Evolutionary conservation across 352 stramenopile genomes (phyloP).

Genomic region (Thalassiosira livingstoniorum): DNA sequence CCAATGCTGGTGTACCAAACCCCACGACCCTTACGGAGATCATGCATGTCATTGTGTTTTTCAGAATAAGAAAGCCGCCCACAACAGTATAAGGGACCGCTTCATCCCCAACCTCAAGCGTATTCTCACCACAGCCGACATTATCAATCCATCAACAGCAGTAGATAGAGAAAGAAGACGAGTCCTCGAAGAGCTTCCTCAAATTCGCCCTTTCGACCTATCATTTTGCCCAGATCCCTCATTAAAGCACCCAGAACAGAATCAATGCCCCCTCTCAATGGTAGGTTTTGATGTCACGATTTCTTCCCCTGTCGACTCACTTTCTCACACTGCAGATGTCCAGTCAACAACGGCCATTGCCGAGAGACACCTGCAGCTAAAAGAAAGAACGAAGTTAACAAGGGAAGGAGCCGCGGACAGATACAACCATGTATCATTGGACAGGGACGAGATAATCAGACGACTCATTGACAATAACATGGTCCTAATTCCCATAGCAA

Average conservation of each 20-base stretch:
- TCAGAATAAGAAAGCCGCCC: background rate
- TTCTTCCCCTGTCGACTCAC: too few species aligned
- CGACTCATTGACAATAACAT: too few species aligned
- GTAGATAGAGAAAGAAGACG: background rate
- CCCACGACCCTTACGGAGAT: background rate
- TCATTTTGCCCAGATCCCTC: background rate
- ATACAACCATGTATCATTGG: too few species aligned
- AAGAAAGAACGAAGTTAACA: too few species aligned
- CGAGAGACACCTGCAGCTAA: background rate
- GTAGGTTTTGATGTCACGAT: slow-evolving; percentile 13
- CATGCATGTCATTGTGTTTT: too few species aligned
- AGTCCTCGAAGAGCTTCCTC: background rate
- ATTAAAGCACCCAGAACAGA: background rate
- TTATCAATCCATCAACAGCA: background rate
- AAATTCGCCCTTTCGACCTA: background rate
- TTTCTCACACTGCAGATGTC: too few species aligned
- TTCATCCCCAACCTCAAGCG: background rate
- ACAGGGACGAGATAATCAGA: too few species aligned
- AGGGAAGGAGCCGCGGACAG: too few species aligned
- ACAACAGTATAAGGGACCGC: background rate
- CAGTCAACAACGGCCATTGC: too few species aligned
- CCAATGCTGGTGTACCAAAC: background rate
- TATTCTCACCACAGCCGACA: background rate
- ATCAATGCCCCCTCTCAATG: background rate
- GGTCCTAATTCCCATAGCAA: too few species aligned